phyloP scores from a whole-genome alignment of 148 eudicot genomes.

The Dysphania ambrosioides region DNA sequence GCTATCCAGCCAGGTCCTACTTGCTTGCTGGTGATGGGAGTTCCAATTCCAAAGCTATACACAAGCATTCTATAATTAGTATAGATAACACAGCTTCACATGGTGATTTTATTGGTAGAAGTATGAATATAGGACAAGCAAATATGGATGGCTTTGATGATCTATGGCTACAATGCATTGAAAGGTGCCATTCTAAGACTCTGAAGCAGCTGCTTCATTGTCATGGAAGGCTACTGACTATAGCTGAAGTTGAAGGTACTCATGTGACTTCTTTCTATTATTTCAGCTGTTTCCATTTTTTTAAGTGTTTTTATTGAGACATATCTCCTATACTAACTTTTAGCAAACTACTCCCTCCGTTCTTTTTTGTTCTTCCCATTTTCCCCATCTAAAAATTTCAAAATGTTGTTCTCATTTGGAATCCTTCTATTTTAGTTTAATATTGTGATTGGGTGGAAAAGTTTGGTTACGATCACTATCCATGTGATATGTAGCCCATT shows the following conservation, averaged over 20 bases:
- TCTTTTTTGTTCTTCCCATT: too few species aligned
- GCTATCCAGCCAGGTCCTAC: conserved; percentile 34
- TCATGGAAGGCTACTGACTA: conserved; percentile 72
- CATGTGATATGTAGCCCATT: too few species aligned
- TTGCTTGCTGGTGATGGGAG: conserved; percentile 29
- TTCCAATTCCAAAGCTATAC: conserved; percentile 42
- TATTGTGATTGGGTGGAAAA: too few species aligned
- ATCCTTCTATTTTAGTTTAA: too few species aligned
- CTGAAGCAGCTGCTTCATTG: conserved; percentile 69
- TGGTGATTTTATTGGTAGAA: conserved; percentile 33
- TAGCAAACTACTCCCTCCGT: too few species aligned
- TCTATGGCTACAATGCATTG: conserved; percentile 78
- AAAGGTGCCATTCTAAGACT: conserved; percentile 85
- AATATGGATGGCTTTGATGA: conserved; percentile 55
- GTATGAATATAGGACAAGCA: conserved; percentile 31
- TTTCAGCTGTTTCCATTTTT: too few species aligned
- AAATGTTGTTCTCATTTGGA: too few species aligned
- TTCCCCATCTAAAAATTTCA: too few species aligned
- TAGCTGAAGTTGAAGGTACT: conserved; percentile 82
- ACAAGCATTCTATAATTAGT: conserved; percentile 38
- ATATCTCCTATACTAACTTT: not conserved
- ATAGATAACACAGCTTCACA: conserved; percentile 30
- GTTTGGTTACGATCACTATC: too few species aligned
- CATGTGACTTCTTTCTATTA: not conserved
- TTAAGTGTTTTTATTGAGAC: not conserved